phyloP scores from a whole-genome alignment of 2,329 filamentous ascomycete species.

The Epicoccum sorghinum region DNA sequence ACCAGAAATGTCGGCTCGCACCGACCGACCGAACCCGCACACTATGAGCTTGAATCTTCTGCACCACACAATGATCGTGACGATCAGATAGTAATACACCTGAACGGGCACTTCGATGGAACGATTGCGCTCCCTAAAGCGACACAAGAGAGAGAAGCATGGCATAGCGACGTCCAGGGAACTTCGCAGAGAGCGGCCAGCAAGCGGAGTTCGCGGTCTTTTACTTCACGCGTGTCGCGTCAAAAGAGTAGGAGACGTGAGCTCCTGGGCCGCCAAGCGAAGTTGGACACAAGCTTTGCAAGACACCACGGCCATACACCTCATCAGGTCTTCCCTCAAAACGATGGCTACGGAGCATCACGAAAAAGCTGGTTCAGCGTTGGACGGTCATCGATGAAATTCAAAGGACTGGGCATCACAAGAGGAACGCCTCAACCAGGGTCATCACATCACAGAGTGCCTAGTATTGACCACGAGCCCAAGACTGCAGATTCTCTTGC shows the following conservation, averaged over 20 bases:
- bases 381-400: constrained; percentile 33
- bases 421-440: constrained; percentile 43
- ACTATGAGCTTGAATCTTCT: constrained; percentile 2
- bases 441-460: constrained; percentile 19
- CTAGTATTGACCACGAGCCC: constrained; percentile 29
- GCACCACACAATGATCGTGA: constrained; percentile 20
- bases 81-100: constrained; percentile 36
- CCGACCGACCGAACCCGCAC: constrained; percentile 6
- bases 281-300: constrained; percentile 71
- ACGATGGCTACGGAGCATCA: constrained; percentile 30
- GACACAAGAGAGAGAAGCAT: constrained; percentile 22
- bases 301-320: constrained; percentile 52
- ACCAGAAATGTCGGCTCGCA: neutral
- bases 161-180: constrained; percentile 35
- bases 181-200: constrained; percentile 35
- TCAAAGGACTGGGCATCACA: constrained; percentile 44
- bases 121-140: constrained; percentile 25
- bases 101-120: constrained; percentile 32
- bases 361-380: constrained; percentile 42
- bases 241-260: constrained; percentile 66
- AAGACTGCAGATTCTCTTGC: constrained; percentile 39
- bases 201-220: constrained; percentile 43
- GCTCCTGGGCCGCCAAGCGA: constrained; percentile 63
- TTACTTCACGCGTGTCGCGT: constrained; percentile 44
- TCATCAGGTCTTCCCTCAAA: constrained; percentile 52